Evolutionary conservation across 352 stramenopile genomes (phyloP).

Genomic region (Pythium phragmitis): DNA sequence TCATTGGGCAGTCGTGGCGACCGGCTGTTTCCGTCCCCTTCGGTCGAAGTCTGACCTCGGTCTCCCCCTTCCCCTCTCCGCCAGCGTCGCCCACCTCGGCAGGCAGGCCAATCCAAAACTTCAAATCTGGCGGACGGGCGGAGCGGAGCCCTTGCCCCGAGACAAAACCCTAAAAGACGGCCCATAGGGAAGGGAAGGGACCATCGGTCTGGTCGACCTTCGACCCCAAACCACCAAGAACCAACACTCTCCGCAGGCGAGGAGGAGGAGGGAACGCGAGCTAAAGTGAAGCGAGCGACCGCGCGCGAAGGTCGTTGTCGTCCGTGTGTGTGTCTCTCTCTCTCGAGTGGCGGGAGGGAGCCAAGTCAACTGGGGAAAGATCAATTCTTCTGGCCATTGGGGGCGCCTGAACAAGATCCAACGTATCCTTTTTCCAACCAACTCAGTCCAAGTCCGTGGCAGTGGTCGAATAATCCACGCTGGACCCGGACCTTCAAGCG

Average conservation of each 20-base stretch:
- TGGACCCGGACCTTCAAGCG: background rate
- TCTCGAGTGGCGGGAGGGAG: constrained; percentile 21
- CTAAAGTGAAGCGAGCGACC: constrained; percentile 24
- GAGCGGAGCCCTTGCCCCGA: constrained; percentile 15
- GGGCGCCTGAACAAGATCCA: constrained; percentile 2
- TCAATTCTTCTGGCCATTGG: constrained; percentile 15
- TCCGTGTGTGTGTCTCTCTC: constrained; percentile 19
- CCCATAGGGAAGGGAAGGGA: constrained; percentile 17
- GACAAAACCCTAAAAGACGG: constrained; percentile 23
- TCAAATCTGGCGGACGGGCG: constrained; percentile 29
- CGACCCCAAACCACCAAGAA: constrained; percentile 30
- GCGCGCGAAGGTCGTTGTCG: constrained; percentile 16
- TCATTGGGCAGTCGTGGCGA: constrained; percentile 3
- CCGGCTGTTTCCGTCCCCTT: constrained; percentile 18
- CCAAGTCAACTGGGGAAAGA: background rate
- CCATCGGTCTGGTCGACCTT: constrained; percentile 11
- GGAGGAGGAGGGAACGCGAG: constrained; percentile 21
- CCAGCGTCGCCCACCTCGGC: background rate
- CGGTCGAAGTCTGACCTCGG: constrained; percentile 1
- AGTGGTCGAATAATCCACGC: background rate
- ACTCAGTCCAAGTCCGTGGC: constrained; percentile 1
- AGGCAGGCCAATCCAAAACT: constrained; percentile 29
- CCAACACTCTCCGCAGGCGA: constrained; percentile 24
- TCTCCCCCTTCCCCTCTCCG: constrained; percentile 20
- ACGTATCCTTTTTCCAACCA: constrained; percentile 5